A percentile compares a stretch with the other conserved stretches of the same genome.
These are phyloP conservation scores for Chiua virens DNA, from an alignment of 768 basidiomycete genomes.

Conservation along the genomic window DNA sequence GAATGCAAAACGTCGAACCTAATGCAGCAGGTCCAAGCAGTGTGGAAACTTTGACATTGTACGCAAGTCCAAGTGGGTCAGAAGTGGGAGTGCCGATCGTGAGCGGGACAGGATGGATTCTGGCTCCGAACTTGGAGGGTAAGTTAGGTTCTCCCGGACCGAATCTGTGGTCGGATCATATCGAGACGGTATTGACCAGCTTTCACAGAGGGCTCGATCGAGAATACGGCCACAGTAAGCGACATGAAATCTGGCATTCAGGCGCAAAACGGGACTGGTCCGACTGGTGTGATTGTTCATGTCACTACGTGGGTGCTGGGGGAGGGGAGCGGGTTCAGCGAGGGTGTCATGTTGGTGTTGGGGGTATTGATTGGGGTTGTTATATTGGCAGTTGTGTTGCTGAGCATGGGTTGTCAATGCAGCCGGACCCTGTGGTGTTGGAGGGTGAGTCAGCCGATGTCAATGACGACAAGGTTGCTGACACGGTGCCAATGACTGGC, in stretches of 20 bases:
- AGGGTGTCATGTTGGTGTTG: conserved; percentile 59
- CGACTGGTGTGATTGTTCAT: conserved; percentile 13
- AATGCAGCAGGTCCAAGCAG: not conserved
- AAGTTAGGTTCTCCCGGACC: conserved; percentile 1
- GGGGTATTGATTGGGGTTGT: conserved; percentile 52
- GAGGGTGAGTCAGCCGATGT: conserved; percentile 45
- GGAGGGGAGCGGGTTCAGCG: conserved; percentile 47
- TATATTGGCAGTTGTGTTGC: conserved; percentile 56
- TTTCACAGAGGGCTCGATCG: conserved; percentile 2
- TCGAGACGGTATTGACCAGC: not conserved
- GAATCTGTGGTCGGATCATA: conserved; percentile 2
- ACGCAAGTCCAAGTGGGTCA: too few species aligned
- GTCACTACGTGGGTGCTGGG: conserved; percentile 2
- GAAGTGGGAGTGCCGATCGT: not conserved
- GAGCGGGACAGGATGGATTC: conserved; percentile 8
- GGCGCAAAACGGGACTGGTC: not conserved
- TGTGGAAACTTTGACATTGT: not conserved
- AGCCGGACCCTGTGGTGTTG: conserved; percentile 78
- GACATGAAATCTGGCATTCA: not conserved
- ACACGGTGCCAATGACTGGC: not conserved
- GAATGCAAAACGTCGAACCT: conserved; percentile 5
- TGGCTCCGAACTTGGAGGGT: conserved; percentile 15
- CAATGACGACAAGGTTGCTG: not conserved
- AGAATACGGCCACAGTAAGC: not conserved
- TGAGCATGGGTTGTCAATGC: conserved; percentile 43